Base-by-base conservation (phyloP, 1,284 basidiomycete genomes). In the Leccinum laetum region DNA sequence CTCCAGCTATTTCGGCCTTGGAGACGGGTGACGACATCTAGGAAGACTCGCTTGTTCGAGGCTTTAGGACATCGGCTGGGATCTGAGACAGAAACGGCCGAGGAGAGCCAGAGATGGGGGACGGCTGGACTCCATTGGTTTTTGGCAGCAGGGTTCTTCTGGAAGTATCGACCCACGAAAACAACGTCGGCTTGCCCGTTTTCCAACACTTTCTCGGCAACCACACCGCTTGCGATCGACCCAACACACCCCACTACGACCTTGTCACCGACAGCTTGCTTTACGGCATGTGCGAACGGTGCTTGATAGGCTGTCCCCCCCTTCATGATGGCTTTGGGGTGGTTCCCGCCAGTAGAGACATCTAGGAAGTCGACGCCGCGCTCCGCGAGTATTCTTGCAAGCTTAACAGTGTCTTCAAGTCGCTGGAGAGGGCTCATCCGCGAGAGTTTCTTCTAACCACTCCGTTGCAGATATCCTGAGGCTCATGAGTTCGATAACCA, bases 1-100 rank as follows among this genome's bases (percentile, higher is more conserved):
- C 83, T 53, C 84, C 84, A 0, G 91, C 90, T 58, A 96, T 82
- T 72, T 96, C 94, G 2, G 87, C 84, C 72, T 92, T 92, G 69
- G 84, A 87, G 13, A 95, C 86, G 37, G 83, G 83, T 16, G 82
- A 79, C 44, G 93, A 97, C 1, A 78, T 74, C 67, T 88, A 87
- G 2, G 92, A 87, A 16, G 87, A 85, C 75, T 96, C 94, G 52
- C 84, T 86, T 21, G 83, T 80, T 60, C 78, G 79, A 2, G 89
- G 87, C 70, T 81, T 84, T 11, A 87, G 82, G 59, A 85, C 78
- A 61, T 82, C 79, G 1, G 79, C 69, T 4, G 83, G 74, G 16
- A 79, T 76, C 64, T 81, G 83, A 24, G 81, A 80, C 24, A 83
- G 64, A 29, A 86, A 85, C 52, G 79, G 72, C 9, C 84, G 79